phyloP scores from a whole-genome alignment of 257 asterid genomes.

The Parsonsia alboflavescens region DNA sequence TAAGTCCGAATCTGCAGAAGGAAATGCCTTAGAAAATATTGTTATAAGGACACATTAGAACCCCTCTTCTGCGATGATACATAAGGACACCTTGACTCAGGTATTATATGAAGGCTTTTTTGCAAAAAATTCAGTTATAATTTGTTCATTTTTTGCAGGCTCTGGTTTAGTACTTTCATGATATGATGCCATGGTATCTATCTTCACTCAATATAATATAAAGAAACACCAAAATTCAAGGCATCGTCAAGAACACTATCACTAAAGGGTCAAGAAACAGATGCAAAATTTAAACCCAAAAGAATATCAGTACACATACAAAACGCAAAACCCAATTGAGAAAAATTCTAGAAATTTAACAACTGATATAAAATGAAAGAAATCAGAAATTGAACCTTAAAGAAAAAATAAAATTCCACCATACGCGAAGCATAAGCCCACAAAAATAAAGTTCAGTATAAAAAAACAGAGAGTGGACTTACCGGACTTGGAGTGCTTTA shows the following conservation, averaged over 20 bases:
- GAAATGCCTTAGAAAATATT: no score
- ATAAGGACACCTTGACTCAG: constrained; percentile 80
- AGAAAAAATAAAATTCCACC: neutral
- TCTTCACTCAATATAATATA: neutral
- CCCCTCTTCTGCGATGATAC: no score
- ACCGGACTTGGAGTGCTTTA: constrained; percentile 3
- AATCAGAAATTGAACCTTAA: neutral
- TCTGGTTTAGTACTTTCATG: constrained; percentile 60
- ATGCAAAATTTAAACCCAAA: neutral
- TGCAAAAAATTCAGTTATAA: constrained; percentile 79
- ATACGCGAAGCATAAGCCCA: neutral
- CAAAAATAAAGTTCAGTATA: neutral
- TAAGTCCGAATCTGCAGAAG: constrained; percentile 48
- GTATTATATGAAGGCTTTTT: constrained; percentile 85
- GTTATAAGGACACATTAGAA: no score
- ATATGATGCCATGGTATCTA: constrained; percentile 50
- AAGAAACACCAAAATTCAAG: neutral
- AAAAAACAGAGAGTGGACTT: constrained; percentile 2
- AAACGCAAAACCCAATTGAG: neutral
- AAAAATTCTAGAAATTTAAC: neutral
- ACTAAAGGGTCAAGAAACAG: neutral
- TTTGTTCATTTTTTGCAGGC: constrained; percentile 77
- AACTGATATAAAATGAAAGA: neutral
- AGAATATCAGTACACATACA: neutral
- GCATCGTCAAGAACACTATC: neutral